phyloP scores from a whole-genome alignment of 2,329 filamentous ascomycete genomes.

The Hansfordia pulvinata region DNA sequence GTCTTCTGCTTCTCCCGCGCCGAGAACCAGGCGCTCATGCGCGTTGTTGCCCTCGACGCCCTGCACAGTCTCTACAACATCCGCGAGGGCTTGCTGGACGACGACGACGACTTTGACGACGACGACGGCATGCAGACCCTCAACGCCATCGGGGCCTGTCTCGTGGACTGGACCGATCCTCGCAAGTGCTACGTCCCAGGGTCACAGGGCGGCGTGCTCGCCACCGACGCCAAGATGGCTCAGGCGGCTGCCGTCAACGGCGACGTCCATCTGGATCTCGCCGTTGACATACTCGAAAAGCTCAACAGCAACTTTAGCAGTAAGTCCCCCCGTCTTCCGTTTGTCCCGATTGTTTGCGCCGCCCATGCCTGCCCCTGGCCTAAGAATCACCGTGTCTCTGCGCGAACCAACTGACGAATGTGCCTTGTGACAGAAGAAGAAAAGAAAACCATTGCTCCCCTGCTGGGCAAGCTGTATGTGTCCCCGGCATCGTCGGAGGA shows the following conservation, averaged over 20 bases:
- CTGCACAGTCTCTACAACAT: conserved; percentile 63
- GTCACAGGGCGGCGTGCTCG: too few relatives aligned
- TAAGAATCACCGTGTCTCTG: too few relatives aligned
- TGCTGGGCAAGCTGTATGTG: conserved; percentile 74
- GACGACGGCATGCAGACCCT: conserved; percentile 69
- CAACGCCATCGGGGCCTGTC: conserved; percentile 62
- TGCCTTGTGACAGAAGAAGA: conserved; percentile 53
- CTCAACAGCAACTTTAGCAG: conserved; percentile 53
- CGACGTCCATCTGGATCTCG: conserved; percentile 70
- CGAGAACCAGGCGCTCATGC: conserved; percentile 76
- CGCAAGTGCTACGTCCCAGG: conserved; percentile 54
- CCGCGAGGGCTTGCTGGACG: conserved; percentile 59
- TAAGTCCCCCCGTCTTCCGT: conserved; percentile 26
- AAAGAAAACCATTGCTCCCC: conserved; percentile 64
- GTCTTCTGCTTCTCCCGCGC: conserved; percentile 81
- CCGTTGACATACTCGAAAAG: conserved; percentile 63
- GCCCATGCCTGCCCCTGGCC: background rate
- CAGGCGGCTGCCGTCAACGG: conserved; percentile 50
- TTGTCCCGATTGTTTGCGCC: background rate
- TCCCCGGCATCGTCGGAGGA: conserved; percentile 49
- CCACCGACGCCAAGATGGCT: too few relatives aligned
- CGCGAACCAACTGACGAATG: conserved; percentile 13
- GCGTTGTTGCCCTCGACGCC: conserved; percentile 56
- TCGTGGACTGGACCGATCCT: conserved; percentile 93
- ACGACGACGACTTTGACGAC: conserved; percentile 63